Percentiles rank a stretch among this genome's conserved stretches.
phyloP scores from a whole-genome alignment of 805 yeast species.

The Komagataella mondaviorum region DNA sequence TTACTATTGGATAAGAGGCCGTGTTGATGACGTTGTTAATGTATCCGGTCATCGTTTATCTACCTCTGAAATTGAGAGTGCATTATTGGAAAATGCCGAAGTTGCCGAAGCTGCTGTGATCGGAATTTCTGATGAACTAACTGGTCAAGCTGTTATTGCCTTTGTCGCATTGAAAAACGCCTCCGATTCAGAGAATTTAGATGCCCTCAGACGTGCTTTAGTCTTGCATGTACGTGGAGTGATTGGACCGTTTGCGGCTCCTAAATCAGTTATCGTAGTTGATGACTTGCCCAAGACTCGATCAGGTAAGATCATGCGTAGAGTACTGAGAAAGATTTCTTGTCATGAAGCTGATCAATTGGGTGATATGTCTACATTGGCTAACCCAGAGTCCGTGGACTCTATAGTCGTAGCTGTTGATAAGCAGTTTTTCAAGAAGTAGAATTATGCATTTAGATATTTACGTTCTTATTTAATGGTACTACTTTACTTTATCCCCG shows the following conservation, averaged over 20 bases:
- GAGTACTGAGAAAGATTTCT: constrained; percentile 86
- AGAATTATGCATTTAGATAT: constrained; percentile 1
- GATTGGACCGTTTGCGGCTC: constrained; percentile 94
- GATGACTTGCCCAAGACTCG: constrained; percentile 95
- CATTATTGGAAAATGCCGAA: constrained; percentile 60
- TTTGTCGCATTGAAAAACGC: constrained; percentile 72
- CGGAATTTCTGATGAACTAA: constrained; percentile 86
- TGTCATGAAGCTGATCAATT: constrained; percentile 86
- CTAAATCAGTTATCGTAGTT: constrained; percentile 69
- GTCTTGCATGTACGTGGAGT: constrained; percentile 82
- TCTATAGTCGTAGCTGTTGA: constrained; percentile 61
- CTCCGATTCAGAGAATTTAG: constrained; percentile 27
- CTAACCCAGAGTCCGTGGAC: constrained; percentile 76
- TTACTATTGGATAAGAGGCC: constrained; percentile 94
- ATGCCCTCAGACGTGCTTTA: constrained; percentile 57
- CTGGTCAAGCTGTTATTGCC: constrained; percentile 96
- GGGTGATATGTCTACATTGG: constrained; percentile 84
- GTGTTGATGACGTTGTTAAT: constrained; percentile 97
- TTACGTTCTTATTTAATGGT: background rate
- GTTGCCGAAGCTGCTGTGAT: constrained; percentile 97
- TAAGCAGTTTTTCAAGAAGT: constrained; percentile 22
- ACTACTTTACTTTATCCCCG: background rate
- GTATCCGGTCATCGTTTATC: constrained; percentile 96
- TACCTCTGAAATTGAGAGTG: constrained; percentile 97
- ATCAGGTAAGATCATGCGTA: constrained; percentile 97